phyloP scores from a whole-genome alignment of 768 basidiomycete species.

The Phlegmacium glaucopus region DNA sequence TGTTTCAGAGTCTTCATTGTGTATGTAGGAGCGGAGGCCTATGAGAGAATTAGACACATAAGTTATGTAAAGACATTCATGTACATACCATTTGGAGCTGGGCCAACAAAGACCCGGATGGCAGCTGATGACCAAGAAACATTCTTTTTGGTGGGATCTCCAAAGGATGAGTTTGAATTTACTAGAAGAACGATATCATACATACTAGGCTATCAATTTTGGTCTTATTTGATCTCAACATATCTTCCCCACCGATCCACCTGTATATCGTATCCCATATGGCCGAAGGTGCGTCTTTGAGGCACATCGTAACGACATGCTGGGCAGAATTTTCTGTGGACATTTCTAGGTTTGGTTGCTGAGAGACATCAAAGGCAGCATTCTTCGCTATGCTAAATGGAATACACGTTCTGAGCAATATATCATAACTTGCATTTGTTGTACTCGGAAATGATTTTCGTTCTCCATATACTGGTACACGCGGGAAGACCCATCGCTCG shows the following conservation, averaged over 20 bases:
- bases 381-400: conserved; percentile 21
- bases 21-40: conserved; percentile 47
- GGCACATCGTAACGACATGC: conserved; percentile 40
- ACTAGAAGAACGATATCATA: background rate
- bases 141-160: conserved; percentile 42
- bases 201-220: conserved; percentile 45
- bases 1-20: conserved; percentile 60
- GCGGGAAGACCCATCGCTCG: conserved; percentile 70
- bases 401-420: conserved; percentile 22
- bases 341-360: conserved; percentile 8
- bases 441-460: conserved; percentile 18
- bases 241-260: conserved; percentile 60
- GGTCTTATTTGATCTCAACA: conserved; percentile 45
- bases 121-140: conserved; percentile 56
- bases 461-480: conserved; percentile 52
- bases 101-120: conserved; percentile 50
- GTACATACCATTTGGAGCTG: conserved; percentile 57
- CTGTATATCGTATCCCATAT: conserved; percentile 57
- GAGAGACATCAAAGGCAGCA: conserved; percentile 6
- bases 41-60: conserved; percentile 8
- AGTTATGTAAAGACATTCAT: background rate
- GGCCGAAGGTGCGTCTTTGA: conserved; percentile 43
- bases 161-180: background rate
- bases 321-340: conserved; percentile 10
- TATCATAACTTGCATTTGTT: conserved; percentile 18